Conservation (phyloP, 169 alveolate species). For the Eimeria tenella region DNA sequence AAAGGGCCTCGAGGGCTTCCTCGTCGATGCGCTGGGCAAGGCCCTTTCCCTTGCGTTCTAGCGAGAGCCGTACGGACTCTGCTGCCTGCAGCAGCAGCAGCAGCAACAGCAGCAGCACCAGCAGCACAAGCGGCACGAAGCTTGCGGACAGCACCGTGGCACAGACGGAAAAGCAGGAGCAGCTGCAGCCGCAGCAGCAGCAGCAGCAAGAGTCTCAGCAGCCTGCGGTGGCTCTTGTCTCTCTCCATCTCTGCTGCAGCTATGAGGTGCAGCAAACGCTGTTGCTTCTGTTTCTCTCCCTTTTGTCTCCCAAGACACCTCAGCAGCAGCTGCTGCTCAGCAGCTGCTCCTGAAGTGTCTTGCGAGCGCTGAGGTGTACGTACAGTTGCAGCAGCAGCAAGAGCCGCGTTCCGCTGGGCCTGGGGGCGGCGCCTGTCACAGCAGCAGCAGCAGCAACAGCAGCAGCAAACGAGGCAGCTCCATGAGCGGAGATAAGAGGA, state of each 20-base stretch:
- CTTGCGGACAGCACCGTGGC: not conserved
- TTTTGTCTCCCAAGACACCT: no score
- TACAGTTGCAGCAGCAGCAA: slow-evolving; percentile 58
- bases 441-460: slow-evolving; percentile 6
- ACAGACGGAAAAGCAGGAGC: not conserved
- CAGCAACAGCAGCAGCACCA: not conserved
- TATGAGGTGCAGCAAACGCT: no score
- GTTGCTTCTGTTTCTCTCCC: no score
- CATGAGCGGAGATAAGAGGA: not conserved
- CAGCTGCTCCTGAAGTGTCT: not conserved
- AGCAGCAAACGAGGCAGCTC: not conserved
- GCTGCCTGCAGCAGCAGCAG: slow-evolving; percentile 77
- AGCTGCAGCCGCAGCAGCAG: not conserved
- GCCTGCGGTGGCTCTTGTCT: no score
- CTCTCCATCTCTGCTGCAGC: no score
- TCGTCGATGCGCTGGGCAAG: slow-evolving; percentile 59
- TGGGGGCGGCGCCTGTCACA: slow-evolving; percentile 55
- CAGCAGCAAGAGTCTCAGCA: not conserved
- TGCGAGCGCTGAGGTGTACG: slow-evolving; percentile 15
- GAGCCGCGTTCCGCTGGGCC: slow-evolving; percentile 6
- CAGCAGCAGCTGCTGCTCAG: not conserved
- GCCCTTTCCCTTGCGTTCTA: slow-evolving; percentile 48
- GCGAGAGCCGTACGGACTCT: slow-evolving; percentile 73
- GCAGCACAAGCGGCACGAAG: not conserved
- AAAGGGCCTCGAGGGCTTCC: slow-evolving; percentile 73